Conservation (phyloP, 345 rosid species). For the Eucalyptus erythrocorys region DNA sequence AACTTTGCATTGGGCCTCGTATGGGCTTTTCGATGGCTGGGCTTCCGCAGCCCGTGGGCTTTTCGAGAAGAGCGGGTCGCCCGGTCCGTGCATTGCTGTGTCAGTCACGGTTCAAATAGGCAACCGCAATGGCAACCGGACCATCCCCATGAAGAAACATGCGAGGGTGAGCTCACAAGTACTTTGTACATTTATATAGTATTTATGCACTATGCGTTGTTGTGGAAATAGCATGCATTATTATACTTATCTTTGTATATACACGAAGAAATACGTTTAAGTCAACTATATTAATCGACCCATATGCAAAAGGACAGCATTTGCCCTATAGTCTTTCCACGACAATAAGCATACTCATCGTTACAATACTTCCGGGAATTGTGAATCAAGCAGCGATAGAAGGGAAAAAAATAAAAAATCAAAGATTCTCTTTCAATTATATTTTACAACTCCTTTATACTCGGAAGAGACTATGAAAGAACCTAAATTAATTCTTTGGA, state of each 20-base stretch:
- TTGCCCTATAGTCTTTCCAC: too few relatives aligned
- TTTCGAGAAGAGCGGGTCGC: neutral
- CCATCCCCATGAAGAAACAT: neutral
- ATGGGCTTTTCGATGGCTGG: neutral
- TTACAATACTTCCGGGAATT: too few relatives aligned
- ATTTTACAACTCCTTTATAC: neutral
- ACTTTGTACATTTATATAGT: too few relatives aligned
- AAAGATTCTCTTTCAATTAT: too few relatives aligned
- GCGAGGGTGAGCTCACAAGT: too few relatives aligned
- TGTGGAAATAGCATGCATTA: too few relatives aligned
- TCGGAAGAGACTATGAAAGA: neutral
- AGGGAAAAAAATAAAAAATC: rapidly evolving
- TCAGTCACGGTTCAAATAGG: neutral
- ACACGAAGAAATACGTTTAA: too few relatives aligned
- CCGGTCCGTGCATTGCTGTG: neutral
- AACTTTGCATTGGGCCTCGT: neutral
- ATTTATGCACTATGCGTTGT: too few relatives aligned
- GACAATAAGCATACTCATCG: too few relatives aligned
- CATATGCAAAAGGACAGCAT: too few relatives aligned
- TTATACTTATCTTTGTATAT: too few relatives aligned
- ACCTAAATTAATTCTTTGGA: neutral
- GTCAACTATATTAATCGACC: too few relatives aligned
- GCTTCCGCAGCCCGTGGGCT: neutral
- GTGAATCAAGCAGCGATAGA: neutral
- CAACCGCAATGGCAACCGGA: neutral